Base-by-base conservation (phyloP, 2,329 filamentous ascomycete species). In the Macrophomina phaseolina region DNA sequence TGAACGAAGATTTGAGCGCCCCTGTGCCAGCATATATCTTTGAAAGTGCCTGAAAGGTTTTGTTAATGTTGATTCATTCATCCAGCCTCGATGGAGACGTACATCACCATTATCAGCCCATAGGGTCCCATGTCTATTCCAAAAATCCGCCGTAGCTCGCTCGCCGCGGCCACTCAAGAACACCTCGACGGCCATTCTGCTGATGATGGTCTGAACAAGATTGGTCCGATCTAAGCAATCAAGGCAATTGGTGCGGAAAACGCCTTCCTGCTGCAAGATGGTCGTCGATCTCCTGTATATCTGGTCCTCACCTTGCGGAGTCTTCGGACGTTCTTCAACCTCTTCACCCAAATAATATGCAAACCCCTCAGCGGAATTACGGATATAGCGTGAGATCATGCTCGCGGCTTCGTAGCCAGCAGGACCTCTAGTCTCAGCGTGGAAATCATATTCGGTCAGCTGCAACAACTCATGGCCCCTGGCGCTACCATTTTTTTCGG, bases 41-140 rank as follows among this genome's bases (percentile, higher is more conserved):
- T 12, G 94, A 97, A 56, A 99, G 80, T 5, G 91, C 58, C 58
- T 62, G n/a, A 9, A 9, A 48, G 12, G 9, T 62, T 18, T 23
- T 7, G 12, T 12, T 49, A 9, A 32, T 18, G 14, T 9, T 4
- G 12, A 23, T 23, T 48, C 14, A 11, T 5, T 11, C 1, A 23
- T 16, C 9, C 32, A 18, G 8, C 28, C 9, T 48, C 34, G 32
- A 16, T 36, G 11, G 9, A 38, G 32, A 49, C 58, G n/a, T 36
- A 62, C 91, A 81, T 99, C 95, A 28, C 95, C 95, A 75, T 97
- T 98, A 78, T 99, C 95, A 40, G 95, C 95, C 95, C 95, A 99
- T 1, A 99, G 84, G 68, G 89, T 95, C 8, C 93, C 94, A 80
- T 99, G 95, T 58, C 92, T 86, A 80, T 92, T 90, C 91, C 94